A percentile compares a stretch with the other conserved stretches of the same genome.
These are phyloP conservation scores for Tetrahymena elliotti DNA, from an alignment of 73 alveolate species.

Conservation along the genomic window DNA sequence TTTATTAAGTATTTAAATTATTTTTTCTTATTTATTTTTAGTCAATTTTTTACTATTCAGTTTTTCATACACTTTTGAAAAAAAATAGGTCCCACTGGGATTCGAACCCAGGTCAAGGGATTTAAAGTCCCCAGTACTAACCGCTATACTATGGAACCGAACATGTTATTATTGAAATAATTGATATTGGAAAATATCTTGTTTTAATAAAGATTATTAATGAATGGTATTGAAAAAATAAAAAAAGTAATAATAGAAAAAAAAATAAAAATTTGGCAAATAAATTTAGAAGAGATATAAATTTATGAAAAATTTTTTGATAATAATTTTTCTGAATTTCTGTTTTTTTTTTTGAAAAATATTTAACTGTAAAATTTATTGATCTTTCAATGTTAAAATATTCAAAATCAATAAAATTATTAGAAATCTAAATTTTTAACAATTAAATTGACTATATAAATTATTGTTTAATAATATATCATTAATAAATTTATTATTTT, in stretches of 20 bases:
- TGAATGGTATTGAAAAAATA: not conserved
- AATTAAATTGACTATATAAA: not conserved
- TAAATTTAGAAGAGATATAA: not conserved
- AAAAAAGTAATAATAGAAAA: not conserved
- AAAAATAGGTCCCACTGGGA: conserved; percentile 1
- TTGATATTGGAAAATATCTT: not conserved
- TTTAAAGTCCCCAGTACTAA: conserved; percentile 1
- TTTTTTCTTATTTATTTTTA: too few relatives aligned
- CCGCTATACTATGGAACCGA: not conserved
- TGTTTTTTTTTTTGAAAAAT: not conserved
- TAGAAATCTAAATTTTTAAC: not conserved
- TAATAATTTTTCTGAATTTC: too few relatives aligned
- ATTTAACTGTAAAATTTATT: not conserved
- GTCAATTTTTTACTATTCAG: too few relatives aligned
- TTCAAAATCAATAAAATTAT: not conserved
- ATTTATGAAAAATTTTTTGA: not conserved
- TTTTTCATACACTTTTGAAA: too few relatives aligned
- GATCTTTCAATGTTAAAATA: not conserved
- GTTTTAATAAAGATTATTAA: not conserved
- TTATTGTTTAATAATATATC: not conserved
- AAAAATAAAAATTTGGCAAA: not conserved
- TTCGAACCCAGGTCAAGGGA: conserved; percentile 4
- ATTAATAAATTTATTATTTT: not conserved
- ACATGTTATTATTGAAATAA: not conserved
- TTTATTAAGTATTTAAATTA: too few relatives aligned